phyloP scores from a whole-genome alignment of 805 yeast species.

The Wickerhamiella sorbophila region DNA sequence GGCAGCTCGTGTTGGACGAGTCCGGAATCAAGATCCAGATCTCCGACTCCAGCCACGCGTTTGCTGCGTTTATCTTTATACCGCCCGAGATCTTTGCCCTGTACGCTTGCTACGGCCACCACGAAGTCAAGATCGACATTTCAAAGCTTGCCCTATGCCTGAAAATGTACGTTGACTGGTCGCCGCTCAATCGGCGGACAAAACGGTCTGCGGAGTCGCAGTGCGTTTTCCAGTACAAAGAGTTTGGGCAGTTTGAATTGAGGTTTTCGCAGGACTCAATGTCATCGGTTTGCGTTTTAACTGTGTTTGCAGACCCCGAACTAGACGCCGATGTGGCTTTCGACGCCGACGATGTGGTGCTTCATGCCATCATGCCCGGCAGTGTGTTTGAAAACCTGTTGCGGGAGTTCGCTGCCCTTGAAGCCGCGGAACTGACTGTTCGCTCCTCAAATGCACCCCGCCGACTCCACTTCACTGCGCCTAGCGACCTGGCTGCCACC shows the following conservation, averaged over 20 bases:
- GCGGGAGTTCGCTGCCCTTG: slow-evolving; percentile 42
- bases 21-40: slow-evolving; percentile 10
- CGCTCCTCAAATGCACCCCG: slow-evolving; percentile 25
- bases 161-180: slow-evolving; percentile 27
- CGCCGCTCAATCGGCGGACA: slow-evolving; percentile 19
- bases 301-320: slow-evolving; percentile 29
- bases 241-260: slow-evolving; percentile 29
- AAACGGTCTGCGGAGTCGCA: slow-evolving; percentile 34
- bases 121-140: slow-evolving; percentile 4
- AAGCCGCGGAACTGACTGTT: slow-evolving; percentile 34
- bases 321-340: slow-evolving; percentile 25
- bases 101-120: slow-evolving; percentile 6
- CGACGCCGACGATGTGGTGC: slow-evolving; percentile 30
- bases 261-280: slow-evolving; percentile 21
- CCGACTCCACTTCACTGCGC: slow-evolving; percentile 44
- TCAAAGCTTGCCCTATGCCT: slow-evolving; percentile 11
- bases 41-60: slow-evolving; percentile 10
- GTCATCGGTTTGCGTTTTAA: slow-evolving; percentile 42
- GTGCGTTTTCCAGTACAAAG: slow-evolving; percentile 39
- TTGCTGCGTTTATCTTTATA: slow-evolving; percentile 11
- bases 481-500: slow-evolving; percentile 60
- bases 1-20: slow-evolving; percentile 5
- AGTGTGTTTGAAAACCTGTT: slow-evolving; percentile 39
- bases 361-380: slow-evolving; percentile 42
- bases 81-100: slow-evolving; percentile 13